phyloP scores from a whole-genome alignment of 176 grass and related monocot genomes.

The Oryza meyeriana region DNA sequence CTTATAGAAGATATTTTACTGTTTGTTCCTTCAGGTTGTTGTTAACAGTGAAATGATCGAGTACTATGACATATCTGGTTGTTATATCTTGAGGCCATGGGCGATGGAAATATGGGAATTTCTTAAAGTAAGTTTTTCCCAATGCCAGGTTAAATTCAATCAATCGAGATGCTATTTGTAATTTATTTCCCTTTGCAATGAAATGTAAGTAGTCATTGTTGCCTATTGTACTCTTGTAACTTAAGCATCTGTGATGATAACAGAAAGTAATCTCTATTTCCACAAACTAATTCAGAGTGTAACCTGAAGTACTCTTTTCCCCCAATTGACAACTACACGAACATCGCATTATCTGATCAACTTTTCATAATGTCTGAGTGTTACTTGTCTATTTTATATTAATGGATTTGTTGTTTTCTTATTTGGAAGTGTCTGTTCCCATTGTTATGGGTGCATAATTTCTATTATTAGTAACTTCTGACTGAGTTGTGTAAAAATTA shows the following conservation, averaged over 20 bases:
- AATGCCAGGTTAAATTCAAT: neutral
- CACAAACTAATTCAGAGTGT: neutral
- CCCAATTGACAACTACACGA: neutral
- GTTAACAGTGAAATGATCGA: conserved; percentile 96
- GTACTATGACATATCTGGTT: conserved; percentile 97
- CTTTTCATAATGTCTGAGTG: neutral
- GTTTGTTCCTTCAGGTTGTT: conserved; percentile 57
- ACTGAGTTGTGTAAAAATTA: neutral
- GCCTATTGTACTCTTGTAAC: neutral
- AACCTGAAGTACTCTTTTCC: neutral
- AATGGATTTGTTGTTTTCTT: neutral
- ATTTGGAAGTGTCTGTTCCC: too few species aligned
- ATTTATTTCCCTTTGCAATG: neutral
- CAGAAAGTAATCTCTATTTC: neutral
- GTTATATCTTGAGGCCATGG: conserved; percentile 92
- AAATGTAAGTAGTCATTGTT: neutral
- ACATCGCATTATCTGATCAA: neutral
- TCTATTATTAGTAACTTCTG: neutral
- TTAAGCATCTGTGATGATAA: neutral
- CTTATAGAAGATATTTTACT: neutral
- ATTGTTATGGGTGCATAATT: neutral
- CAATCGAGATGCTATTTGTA: neutral
- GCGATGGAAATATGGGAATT: conserved; percentile 87
- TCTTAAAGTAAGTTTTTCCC: conserved; percentile 53
- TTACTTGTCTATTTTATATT: neutral